These are phyloP conservation scores for Tetrahymena thermophila DNA, from an alignment of 73 alveolate genomes.

Conservation along the genomic window DNA sequence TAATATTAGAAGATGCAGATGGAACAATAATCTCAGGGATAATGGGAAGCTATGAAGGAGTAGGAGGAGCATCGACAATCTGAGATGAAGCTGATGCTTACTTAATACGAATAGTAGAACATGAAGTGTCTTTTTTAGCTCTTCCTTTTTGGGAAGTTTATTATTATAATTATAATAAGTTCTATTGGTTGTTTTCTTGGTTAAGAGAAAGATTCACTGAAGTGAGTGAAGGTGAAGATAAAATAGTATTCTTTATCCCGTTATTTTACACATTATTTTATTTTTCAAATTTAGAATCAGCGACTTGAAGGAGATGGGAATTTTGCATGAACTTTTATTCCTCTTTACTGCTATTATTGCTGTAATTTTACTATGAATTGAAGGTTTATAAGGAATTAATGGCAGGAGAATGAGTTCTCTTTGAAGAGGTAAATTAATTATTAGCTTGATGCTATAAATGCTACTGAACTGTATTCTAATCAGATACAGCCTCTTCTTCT, in stretches of 20 bases:
- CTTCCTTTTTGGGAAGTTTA: not conserved
- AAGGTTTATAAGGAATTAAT: not conserved
- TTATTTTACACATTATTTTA: not conserved
- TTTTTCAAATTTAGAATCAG: not conserved
- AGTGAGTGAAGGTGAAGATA: not conserved
- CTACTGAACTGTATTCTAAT: slow-evolving; percentile 1
- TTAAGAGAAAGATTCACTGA: not conserved
- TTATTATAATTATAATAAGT: not conserved
- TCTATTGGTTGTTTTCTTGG: not conserved
- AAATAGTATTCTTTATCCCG: not conserved
- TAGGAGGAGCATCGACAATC: not conserved
- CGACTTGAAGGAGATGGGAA: not conserved
- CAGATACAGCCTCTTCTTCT: not conserved
- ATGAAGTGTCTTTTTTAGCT: not conserved
- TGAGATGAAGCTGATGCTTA: not conserved
- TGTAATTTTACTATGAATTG: not conserved
- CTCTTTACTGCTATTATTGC: not conserved
- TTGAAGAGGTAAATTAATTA: not conserved
- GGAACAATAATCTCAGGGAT: not conserved
- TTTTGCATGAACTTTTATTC: not conserved
- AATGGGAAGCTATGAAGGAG: not conserved
- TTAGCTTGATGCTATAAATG: not conserved
- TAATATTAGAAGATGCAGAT: not conserved
- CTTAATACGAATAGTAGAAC: not conserved
- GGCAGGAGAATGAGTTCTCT: not conserved